Base-by-base conservation (phyloP, 805 yeast genomes). In the Wickerhamiella nectarea region DNA sequence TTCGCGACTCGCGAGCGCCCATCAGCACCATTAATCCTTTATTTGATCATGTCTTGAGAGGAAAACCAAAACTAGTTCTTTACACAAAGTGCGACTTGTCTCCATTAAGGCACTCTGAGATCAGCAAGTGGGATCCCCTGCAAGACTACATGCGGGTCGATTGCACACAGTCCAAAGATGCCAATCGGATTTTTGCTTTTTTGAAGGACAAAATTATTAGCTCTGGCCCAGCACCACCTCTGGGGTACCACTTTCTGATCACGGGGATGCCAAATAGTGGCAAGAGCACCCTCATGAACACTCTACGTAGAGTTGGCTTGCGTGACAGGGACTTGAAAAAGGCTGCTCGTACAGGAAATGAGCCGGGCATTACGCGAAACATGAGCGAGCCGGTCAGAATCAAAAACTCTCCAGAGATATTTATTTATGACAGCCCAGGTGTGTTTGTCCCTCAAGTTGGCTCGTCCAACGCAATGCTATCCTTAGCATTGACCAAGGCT, bases 211-310 rank as follows among this genome's bases (percentile, higher is more conserved):
- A 64, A 33, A 39, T 48, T 12, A 20, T n/a, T 72, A 52, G 49
- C 59, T 3, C 65, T 75, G 69, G 58, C 15, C 84, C 89, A 0
- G 74, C 78, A 1, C 93, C 95, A 0, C 95, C 96, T 0, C 60
- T 86, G 47, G 97, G 97, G 0, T 64, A 81, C 38, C 62, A 86
- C 18, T 60, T 82, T 46, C 67, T 87, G 67, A 74, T 89, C 36
- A 77, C 80, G 6, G 98, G 98, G 0, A 82, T 91, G 91, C 98
- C 98, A 1, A 91, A 91, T 58, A 94, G 86, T n/a, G 98, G 98
- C 0, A 91, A 91, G 60, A 81, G 94, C 10, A 80, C 95, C 0
- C 58, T 91, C 38, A 79, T 87, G 21, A 91, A 91, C 55, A 68
- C 79, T 0, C 62, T 87, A 41, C 63, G 95, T 46, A 63, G 58